These are phyloP conservation scores for Thelonectria olida DNA, from an alignment of 2,329 filamentous ascomycete genomes.

Conservation along the genomic window DNA sequence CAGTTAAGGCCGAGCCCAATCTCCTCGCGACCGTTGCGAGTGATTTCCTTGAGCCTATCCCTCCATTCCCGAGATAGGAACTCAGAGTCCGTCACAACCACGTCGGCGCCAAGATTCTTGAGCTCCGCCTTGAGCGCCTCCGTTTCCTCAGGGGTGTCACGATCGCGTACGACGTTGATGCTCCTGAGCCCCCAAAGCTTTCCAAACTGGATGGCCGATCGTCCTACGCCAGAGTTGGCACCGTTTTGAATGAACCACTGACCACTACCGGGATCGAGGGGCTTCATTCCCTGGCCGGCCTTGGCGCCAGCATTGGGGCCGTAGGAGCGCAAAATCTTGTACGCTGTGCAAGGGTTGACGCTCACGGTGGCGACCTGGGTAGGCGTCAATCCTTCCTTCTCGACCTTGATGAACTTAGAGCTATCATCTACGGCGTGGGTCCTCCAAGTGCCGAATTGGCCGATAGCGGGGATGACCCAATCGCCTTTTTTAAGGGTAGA, in stretches of 20 bases:
- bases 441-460: constrained; percentile 92
- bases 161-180: constrained; percentile 86
- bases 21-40: constrained; percentile 74
- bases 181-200: constrained; percentile 87
- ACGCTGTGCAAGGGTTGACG: constrained; percentile 94
- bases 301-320: constrained; percentile 57
- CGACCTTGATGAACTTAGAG: constrained; percentile 71
- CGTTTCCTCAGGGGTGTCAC: constrained; percentile 71
- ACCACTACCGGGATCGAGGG: constrained; percentile 60
- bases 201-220: constrained; percentile 89
- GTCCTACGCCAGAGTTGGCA: constrained; percentile 91
- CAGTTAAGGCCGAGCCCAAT: constrained; percentile 89
- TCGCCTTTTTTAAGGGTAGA: constrained; percentile 74
- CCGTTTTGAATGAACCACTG: constrained; percentile 98
- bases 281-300: constrained; percentile 55
- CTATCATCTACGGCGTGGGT: constrained; percentile 81
- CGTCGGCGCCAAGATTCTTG: constrained; percentile 62
- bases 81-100: constrained; percentile 66
- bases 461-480: constrained; percentile 89
- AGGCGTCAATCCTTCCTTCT: constrained; percentile 75
- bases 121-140: constrained; percentile 65
- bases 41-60: constrained; percentile 70
- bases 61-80: constrained; percentile 68
- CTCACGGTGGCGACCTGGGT: constrained; percentile 87
- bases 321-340: constrained; percentile 90